Conservation (phyloP, 2,329 filamentous ascomycete genomes). For the Ophiosphaerella herpotricha region DNA sequence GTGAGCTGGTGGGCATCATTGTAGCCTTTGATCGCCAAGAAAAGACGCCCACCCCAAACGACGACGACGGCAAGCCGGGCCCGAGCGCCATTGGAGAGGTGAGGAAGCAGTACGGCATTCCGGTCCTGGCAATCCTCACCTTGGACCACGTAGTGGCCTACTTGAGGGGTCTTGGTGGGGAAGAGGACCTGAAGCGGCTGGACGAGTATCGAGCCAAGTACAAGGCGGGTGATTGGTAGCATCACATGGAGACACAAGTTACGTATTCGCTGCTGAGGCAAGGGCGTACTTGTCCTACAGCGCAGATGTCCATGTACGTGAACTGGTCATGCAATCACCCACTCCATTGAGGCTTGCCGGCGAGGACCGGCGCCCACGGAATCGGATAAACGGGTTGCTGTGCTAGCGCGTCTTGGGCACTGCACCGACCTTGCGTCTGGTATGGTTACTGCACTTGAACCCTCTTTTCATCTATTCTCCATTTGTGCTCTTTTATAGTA, state of each 20-base stretch:
- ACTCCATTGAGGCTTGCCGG: neutral
- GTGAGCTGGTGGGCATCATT: conserved; percentile 81
- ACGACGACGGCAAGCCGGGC: conserved; percentile 69
- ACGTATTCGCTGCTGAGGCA: no score
- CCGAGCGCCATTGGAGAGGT: conserved; percentile 86
- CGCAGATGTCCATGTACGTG: no score
- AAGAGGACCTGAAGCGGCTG: conserved; percentile 51
- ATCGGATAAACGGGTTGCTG: neutral
- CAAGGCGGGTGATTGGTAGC: conserved; percentile 41
- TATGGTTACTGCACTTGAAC: neutral
- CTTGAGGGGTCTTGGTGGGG: conserved; percentile 49
- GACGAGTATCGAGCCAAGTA: conserved; percentile 49
- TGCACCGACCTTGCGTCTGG: neutral
- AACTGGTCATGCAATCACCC: no score
- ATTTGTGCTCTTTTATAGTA: neutral
- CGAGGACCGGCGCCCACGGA: neutral
- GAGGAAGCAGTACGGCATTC: conserved; percentile 79
- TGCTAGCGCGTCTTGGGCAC: neutral
- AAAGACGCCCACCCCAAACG: conserved; percentile 66
- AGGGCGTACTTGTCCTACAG: no score
- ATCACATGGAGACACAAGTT: no score
- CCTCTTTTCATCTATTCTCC: conserved; percentile 4
- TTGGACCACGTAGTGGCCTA: conserved; percentile 73
- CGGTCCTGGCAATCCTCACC: conserved; percentile 81
- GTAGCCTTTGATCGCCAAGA: conserved; percentile 88